Percentiles rank a stretch among this genome's conserved stretches.
These are phyloP conservation scores for Termitomyces sp. DNA, from an alignment of 768 basidiomycete species.

Conservation along the genomic window DNA sequence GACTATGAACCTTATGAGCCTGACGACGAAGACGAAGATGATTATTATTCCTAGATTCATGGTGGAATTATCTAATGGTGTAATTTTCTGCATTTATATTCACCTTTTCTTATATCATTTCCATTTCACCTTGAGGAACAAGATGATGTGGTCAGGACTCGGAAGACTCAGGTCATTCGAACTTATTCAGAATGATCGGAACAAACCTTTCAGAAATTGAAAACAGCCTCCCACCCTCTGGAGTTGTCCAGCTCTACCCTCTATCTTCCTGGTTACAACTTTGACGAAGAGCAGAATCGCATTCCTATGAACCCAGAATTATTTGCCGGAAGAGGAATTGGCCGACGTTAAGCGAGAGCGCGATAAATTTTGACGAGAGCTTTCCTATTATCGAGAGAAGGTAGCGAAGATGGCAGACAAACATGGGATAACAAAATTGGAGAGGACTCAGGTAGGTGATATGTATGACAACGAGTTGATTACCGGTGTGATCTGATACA, in stretches of 20 bases:
- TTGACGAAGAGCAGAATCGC: not conserved
- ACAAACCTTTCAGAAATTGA: too few relatives aligned
- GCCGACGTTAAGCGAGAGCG: not conserved
- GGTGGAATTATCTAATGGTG: not conserved
- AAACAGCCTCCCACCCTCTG: too few relatives aligned
- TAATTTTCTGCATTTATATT: not conserved
- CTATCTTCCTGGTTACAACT: not conserved
- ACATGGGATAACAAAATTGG: not conserved
- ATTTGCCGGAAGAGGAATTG: not conserved
- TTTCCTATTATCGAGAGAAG: not conserved
- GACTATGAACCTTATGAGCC: not conserved
- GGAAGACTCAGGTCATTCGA: too few relatives aligned
- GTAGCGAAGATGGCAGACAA: constrained; percentile 1
- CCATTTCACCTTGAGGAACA: too few relatives aligned
- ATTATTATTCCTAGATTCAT: not conserved
- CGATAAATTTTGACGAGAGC: not conserved
- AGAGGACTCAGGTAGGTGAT: not conserved
- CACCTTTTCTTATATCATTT: not conserved
- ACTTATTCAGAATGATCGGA: not conserved
- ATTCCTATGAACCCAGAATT: not conserved
- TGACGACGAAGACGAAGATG: not conserved
- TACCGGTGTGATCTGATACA: too few relatives aligned
- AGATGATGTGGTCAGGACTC: too few relatives aligned
- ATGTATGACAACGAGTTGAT: not conserved
- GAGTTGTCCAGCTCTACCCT: too few relatives aligned